phyloP scores from a whole-genome alignment of 768 basidiomycete species.

The Auriscalpium microsporum region DNA sequence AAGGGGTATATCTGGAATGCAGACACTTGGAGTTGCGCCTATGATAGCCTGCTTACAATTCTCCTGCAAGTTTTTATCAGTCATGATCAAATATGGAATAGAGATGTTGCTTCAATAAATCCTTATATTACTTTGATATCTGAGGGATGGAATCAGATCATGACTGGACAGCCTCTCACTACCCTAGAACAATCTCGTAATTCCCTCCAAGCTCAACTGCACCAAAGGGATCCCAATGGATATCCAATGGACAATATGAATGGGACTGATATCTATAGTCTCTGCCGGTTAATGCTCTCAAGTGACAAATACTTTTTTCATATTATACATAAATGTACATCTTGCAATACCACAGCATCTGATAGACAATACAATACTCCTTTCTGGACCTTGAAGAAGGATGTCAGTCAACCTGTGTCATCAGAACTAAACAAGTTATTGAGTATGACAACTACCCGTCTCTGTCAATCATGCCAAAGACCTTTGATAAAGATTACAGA shows the following conservation, averaged over 20 bases:
- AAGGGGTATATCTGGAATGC: not conserved
- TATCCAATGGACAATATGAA: not conserved
- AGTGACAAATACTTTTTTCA: not conserved
- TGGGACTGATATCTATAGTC: not conserved
- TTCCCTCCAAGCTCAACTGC: not conserved
- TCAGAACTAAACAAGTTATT: not conserved
- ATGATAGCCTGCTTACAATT: slow-evolving; percentile 1
- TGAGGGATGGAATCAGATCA: not conserved
- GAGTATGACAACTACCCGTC: not conserved
- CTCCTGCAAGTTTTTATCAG: not conserved
- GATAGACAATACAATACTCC: not conserved
- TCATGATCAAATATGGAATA: not conserved
- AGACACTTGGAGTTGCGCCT: slow-evolving; percentile 3
- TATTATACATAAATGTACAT: not conserved
- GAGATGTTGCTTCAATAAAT: not conserved
- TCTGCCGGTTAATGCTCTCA: not conserved
- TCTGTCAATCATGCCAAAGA: not conserved
- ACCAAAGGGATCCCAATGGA: not conserved
- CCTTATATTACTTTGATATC: not conserved
- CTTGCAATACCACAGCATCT: not conserved
- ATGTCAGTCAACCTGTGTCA: not conserved
- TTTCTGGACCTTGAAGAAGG: not conserved
- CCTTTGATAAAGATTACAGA: not conserved
- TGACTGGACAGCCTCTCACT: no score
- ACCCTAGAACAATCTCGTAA: not conserved